These are phyloP conservation scores for Yamadazyma triangularis DNA, from an alignment of 1,139 yeast genomes.

Conservation along the genomic window DNA sequence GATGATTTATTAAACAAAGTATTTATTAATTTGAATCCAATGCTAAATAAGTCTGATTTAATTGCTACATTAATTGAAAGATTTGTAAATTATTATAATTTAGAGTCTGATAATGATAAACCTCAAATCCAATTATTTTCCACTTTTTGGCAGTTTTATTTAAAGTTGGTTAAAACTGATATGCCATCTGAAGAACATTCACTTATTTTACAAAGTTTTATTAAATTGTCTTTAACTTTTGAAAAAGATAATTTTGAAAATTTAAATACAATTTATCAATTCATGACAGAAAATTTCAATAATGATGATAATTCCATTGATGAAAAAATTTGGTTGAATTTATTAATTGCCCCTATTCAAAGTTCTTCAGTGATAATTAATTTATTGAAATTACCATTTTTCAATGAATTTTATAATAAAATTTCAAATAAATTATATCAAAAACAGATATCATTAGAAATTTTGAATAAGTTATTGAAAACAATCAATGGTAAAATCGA, in stretches of 20 bases:
- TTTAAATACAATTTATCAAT: constrained; percentile 57
- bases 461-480: constrained; percentile 34
- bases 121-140: constrained; percentile 15
- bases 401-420: constrained; percentile 37
- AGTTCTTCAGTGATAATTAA: constrained; percentile 29
- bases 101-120: constrained; percentile 25
- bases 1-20: constrained; percentile 63
- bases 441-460: constrained; percentile 37
- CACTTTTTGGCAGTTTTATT: constrained; percentile 63
- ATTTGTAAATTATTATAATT: constrained; percentile 47
- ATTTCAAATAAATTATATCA: constrained; percentile 29
- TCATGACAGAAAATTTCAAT: constrained; percentile 30
- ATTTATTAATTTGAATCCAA: constrained; percentile 59
- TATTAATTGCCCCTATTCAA: constrained; percentile 57
- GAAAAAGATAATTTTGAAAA: constrained; percentile 61
- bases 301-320: constrained; percentile 1
- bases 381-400: constrained; percentile 31
- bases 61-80: constrained; percentile 70
- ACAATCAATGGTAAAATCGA: constrained; percentile 11
- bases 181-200: constrained; percentile 63
- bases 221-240: constrained; percentile 61
- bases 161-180: constrained; percentile 48
- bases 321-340: constrained; percentile 45
- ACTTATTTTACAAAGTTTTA: constrained; percentile 58
- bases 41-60: constrained; percentile 62